phyloP scores from a whole-genome alignment of 192 early-diverging fungal species.

The Podila epigama region DNA sequence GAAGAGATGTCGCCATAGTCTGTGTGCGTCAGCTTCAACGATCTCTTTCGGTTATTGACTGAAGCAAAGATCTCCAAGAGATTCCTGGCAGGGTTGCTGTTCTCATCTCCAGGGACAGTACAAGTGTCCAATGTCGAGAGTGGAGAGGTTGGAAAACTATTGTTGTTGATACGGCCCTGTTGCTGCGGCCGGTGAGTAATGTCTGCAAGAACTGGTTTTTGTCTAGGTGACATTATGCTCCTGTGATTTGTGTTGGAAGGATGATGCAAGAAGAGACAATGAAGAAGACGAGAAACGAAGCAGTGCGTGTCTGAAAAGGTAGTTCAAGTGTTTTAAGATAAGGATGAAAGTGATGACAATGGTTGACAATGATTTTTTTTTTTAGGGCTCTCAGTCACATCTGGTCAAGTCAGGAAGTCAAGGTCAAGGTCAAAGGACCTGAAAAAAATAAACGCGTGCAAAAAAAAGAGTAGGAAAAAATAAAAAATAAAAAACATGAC shows the following conservation, averaged over 20 bases:
- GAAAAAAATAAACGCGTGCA: no score
- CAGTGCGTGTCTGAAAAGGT: no score
- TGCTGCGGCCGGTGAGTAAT: conserved; percentile 27
- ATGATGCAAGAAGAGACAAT: neutral
- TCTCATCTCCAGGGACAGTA: conserved; percentile 20
- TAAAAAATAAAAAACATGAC: no score
- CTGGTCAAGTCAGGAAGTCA: no score
- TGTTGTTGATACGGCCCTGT: conserved; percentile 5
- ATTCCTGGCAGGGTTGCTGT: conserved; percentile 15
- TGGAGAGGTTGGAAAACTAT: neutral
- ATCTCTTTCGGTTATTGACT: conserved; percentile 20
- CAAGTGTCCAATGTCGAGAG: conserved; percentile 4
- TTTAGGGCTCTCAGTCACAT: no score
- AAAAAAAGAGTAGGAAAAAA: no score
- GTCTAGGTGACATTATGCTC: neutral
- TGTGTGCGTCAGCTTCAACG: conserved; percentile 22
- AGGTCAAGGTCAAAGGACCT: no score
- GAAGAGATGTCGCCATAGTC: conserved; percentile 5
- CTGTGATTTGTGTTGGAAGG: neutral
- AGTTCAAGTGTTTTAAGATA: no score
- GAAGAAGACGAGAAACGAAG: no score
- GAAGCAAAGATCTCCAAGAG: conserved; percentile 47
- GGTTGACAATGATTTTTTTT: no score
- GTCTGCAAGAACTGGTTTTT: conserved; percentile 14
- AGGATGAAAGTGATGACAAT: no score